Evolutionary conservation across 2,329 filamentous ascomycete genomes (phyloP).

Genomic region (Waltergamsia citrina): DNA sequence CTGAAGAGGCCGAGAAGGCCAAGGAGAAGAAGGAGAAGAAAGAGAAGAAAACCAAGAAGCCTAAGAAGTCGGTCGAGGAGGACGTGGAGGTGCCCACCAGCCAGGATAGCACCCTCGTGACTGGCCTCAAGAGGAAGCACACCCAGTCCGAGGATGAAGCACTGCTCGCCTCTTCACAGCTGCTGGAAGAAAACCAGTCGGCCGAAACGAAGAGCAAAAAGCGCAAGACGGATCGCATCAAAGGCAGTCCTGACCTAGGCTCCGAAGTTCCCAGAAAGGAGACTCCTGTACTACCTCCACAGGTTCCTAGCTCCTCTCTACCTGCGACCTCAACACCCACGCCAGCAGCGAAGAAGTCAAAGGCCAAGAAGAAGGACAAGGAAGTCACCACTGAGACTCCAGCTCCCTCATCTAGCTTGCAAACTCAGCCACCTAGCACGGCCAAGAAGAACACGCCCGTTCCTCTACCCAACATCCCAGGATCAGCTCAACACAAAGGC

Average conservation of each 20-base stretch:
- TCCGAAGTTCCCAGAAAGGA: slow-evolving; percentile 15
- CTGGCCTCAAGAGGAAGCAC: slow-evolving; percentile 21
- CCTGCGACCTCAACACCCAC: slow-evolving; percentile 3
- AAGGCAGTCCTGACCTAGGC: slow-evolving; percentile 22
- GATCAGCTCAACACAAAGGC: slow-evolving; percentile 15
- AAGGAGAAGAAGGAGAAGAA: slow-evolving; percentile 8
- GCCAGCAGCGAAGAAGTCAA: not conserved
- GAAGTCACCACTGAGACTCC: not conserved
- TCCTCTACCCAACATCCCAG: slow-evolving; percentile 24
- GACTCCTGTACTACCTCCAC: slow-evolving; percentile 12
- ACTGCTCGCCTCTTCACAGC: slow-evolving; percentile 21
- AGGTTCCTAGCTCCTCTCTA: not conserved
- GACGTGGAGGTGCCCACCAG: slow-evolving; percentile 2
- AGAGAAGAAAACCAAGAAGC: slow-evolving; percentile 20
- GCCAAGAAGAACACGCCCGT: slow-evolving; percentile 11
- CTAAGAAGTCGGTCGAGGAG: slow-evolving; percentile 7
- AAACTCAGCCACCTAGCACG: not conserved
- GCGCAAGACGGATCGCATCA: slow-evolving; percentile 22
- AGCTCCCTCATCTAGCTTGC: not conserved
- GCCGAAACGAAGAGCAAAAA: slow-evolving; percentile 30
- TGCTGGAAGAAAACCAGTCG: slow-evolving; percentile 20
- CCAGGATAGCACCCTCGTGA: slow-evolving; percentile 8
- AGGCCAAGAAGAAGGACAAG: not conserved
- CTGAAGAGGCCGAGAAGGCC: slow-evolving; percentile 7
- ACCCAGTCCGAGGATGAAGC: slow-evolving; percentile 26